Evolutionary conservation across 2,329 filamentous ascomycete genomes (phyloP).

Genomic region (Sphaerostilbella broomeana): DNA sequence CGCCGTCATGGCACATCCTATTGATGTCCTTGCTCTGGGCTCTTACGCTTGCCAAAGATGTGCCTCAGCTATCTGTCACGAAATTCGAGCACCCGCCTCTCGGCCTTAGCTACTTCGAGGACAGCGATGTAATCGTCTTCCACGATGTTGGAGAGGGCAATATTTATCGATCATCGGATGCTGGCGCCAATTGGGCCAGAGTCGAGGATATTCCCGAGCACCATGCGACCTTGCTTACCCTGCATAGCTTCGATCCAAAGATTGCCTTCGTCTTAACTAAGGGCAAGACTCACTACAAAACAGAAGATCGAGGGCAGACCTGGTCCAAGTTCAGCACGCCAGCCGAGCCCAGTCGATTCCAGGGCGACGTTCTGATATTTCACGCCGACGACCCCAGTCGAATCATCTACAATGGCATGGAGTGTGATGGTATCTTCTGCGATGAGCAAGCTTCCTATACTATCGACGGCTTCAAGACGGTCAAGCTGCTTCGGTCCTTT

Average conservation of each 20-base stretch:
- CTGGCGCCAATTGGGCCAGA: slow-evolving; percentile 68
- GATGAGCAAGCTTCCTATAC: slow-evolving; percentile 66
- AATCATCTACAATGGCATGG: slow-evolving; percentile 75
- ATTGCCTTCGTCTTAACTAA: slow-evolving; percentile 75
- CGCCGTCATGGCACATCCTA: slow-evolving; percentile 43
- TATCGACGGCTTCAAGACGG: slow-evolving; percentile 71
- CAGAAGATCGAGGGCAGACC: slow-evolving; percentile 70
- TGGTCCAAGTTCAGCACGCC: slow-evolving; percentile 70
- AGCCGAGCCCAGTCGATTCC: slow-evolving; percentile 48
- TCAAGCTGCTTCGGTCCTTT: slow-evolving; percentile 58
- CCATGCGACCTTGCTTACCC: slow-evolving; percentile 55
- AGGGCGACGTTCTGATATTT: slow-evolving; percentile 56
- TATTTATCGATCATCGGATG: slow-evolving; percentile 73
- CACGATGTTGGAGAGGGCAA: slow-evolving; percentile 58
- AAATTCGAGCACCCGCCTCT: slow-evolving; percentile 60
- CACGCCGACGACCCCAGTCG: slow-evolving; percentile 78
- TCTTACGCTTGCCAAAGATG: slow-evolving; percentile 48
- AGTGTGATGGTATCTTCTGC: slow-evolving; percentile 59
- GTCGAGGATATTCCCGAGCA: slow-evolving; percentile 60
- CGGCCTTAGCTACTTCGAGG: slow-evolving; percentile 83
- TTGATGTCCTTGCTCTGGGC: slow-evolving; percentile 42
- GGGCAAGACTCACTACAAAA: slow-evolving; percentile 69
- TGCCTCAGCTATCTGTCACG: slow-evolving; percentile 58
- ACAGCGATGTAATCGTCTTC: slow-evolving; percentile 74
- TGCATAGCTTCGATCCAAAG: slow-evolving; percentile 72